Evolutionary conservation across 1,284 basidiomycete genomes (phyloP).

Genomic region (Austroboletus novae-zelandiae): DNA sequence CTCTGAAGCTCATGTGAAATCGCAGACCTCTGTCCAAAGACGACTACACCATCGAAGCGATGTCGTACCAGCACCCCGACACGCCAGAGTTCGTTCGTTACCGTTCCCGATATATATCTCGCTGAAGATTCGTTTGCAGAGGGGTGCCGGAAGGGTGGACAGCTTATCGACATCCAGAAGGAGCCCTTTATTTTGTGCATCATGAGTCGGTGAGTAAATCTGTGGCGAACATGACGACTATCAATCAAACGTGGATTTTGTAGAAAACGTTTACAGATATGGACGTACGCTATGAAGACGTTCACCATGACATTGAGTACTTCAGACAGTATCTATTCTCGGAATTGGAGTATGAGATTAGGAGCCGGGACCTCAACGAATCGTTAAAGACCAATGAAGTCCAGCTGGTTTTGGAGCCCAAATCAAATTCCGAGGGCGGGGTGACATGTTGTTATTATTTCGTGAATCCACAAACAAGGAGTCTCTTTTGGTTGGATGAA

Average conservation of each 20-base stretch:
- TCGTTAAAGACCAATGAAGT: constrained; percentile 19
- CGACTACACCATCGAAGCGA: constrained; percentile 15
- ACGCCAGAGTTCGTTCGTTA: constrained; percentile 15
- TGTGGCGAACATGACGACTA: neutral
- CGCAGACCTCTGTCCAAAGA: constrained; percentile 3
- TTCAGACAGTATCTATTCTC: constrained; percentile 16
- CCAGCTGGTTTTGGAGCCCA: constrained; percentile 32
- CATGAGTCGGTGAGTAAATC: constrained; percentile 21
- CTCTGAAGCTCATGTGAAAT: constrained; percentile 2
- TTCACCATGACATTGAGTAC: constrained; percentile 23
- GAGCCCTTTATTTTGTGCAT: constrained; percentile 30
- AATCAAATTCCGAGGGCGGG: neutral
- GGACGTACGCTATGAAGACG: constrained; percentile 16
- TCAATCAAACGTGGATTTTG: neutral
- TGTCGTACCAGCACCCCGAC: constrained; percentile 18
- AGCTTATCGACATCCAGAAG: constrained; percentile 28
- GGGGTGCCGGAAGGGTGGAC: constrained; percentile 22
- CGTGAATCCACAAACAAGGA: constrained; percentile 24
- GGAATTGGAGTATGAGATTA: constrained; percentile 11
- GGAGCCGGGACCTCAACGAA: neutral
- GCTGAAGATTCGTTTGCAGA: constrained; percentile 7
- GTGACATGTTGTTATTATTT: constrained; percentile 32
- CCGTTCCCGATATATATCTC: neutral
- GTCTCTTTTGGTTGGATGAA: constrained; percentile 31
- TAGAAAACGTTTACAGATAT: constrained; percentile 35